Percentiles rank a stretch among this genome's conserved stretches.
Conservation (phyloP, 345 rosid species). For the Eucalyptus brandiana region DNA sequence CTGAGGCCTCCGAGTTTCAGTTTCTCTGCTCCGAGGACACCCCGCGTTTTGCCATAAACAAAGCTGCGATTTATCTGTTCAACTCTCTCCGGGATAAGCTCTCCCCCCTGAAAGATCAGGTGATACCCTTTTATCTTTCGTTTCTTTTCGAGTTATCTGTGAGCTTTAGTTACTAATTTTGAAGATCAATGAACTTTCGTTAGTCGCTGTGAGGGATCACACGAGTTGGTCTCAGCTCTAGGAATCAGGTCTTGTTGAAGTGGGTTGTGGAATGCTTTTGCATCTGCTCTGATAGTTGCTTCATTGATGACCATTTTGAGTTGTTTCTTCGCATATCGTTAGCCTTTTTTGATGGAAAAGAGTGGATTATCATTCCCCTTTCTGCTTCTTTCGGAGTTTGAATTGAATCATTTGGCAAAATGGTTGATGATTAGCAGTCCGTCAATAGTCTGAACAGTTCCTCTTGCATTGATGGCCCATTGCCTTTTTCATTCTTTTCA, state of each 20-base stretch:
- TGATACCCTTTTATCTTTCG: not conserved
- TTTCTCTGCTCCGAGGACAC: constrained; percentile 23
- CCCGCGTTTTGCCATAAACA: constrained; percentile 21
- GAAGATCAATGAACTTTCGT: not conserved
- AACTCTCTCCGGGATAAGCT: constrained; percentile 4
- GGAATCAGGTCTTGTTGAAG: not conserved
- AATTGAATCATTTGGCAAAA: not conserved
- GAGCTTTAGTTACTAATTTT: not conserved
- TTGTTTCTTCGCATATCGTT: not conserved
- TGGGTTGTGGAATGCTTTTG: not conserved
- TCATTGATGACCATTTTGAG: not conserved
- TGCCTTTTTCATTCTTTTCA: not conserved
- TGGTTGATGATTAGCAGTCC: not conserved
- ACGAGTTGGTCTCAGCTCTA: not conserved
- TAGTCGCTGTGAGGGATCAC: not conserved
- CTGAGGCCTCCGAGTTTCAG: constrained; percentile 7
- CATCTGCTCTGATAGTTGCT: not conserved
- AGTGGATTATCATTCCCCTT: not conserved
- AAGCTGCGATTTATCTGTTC: constrained; percentile 29
- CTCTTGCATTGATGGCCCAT: not conserved
- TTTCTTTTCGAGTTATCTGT: not conserved
- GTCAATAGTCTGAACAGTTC: not conserved
- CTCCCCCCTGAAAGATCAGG: constrained; percentile 18
- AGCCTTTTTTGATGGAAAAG: not conserved
- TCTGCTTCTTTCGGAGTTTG: not conserved